A percentile compares a stretch with the other conserved stretches of the same genome.
These are phyloP conservation scores for Rhodamnia argentea DNA, from an alignment of 345 rosid genomes.

Conservation along the genomic window DNA sequence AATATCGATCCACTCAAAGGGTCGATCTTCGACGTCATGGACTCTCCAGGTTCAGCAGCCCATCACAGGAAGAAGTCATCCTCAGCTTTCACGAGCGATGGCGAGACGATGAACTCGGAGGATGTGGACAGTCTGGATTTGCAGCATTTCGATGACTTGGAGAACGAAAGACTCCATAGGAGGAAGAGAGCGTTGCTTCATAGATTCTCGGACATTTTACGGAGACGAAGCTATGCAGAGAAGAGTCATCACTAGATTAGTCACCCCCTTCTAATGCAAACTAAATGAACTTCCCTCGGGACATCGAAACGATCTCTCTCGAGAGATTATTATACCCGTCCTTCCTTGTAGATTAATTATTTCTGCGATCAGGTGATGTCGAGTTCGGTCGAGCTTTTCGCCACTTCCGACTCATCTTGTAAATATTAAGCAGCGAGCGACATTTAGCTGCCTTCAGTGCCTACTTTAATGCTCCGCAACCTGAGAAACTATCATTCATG, in stretches of 20 bases:
- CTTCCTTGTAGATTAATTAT: neutral
- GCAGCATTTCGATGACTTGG: conserved; percentile 35
- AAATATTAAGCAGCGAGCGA: neutral
- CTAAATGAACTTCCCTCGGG: neutral
- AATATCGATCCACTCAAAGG: conserved; percentile 46
- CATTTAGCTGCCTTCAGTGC: rapidly evolving
- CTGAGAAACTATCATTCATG: neutral
- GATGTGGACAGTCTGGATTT: conserved; percentile 39
- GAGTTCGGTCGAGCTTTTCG: neutral
- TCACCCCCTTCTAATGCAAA: neutral
- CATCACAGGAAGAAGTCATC: conserved; percentile 38
- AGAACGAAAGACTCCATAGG: conserved; percentile 36
- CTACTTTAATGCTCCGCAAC: neutral
- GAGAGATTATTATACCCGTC: neutral
- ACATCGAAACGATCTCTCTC: neutral
- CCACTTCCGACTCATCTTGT: neutral
- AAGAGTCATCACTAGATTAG: neutral
- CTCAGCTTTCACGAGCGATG: conserved; percentile 25
- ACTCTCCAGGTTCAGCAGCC: conserved; percentile 27
- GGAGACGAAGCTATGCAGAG: conserved; percentile 27
- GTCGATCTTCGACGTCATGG: conserved; percentile 56
- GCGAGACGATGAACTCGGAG: conserved; percentile 25
- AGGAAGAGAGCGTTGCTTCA: conserved; percentile 66
- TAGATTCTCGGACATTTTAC: conserved; percentile 61
- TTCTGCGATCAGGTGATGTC: neutral